A percentile compares a stretch with the other conserved stretches of the same genome.
Evolutionary conservation across 1,139 yeast genomes (phyloP).

Genomic region (Suhomyces panamericanus): DNA sequence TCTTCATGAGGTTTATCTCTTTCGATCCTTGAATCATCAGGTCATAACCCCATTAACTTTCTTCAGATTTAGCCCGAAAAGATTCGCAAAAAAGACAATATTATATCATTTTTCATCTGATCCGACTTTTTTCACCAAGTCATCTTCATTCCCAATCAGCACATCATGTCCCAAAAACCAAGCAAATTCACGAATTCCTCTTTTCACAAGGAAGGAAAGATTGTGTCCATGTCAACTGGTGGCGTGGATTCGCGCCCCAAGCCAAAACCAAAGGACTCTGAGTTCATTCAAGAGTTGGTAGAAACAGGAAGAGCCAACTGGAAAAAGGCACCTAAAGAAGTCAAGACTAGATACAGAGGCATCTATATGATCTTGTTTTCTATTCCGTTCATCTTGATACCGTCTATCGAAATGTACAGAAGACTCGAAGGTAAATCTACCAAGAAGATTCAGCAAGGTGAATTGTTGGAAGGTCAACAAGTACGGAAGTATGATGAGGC

Average conservation of each 20-base stretch:
- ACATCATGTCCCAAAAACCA: constrained; percentile 9
- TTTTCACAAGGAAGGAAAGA: constrained; percentile 34
- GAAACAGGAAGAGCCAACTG: constrained; percentile 48
- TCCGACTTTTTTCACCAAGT: not conserved
- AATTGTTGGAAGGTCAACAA: constrained; percentile 34
- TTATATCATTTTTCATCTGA: too few species aligned
- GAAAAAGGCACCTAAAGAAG: constrained; percentile 46
- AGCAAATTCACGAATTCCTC: constrained; percentile 28
- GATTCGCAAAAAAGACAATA: too few species aligned
- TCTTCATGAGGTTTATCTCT: too few species aligned
- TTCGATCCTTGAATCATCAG: too few species aligned
- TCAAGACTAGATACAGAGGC: constrained; percentile 41
- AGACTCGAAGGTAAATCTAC: constrained; percentile 45
- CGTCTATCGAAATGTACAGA: constrained; percentile 38
- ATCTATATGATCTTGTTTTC: constrained; percentile 41
- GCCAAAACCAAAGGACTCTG: constrained; percentile 27
- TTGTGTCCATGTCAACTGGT: constrained; percentile 16
- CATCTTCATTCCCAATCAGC: not conserved
- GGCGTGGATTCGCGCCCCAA: constrained; percentile 13
- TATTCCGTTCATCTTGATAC: constrained; percentile 38
- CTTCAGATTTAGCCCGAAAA: too few species aligned
- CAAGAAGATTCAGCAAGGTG: constrained; percentile 46
- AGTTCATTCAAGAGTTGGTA: constrained; percentile 36
- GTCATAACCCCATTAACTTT: too few species aligned
- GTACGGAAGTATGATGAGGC: constrained; percentile 39